Conservation (phyloP, 1,284 basidiomycete genomes). For the Xerocomus amazonicus region DNA sequence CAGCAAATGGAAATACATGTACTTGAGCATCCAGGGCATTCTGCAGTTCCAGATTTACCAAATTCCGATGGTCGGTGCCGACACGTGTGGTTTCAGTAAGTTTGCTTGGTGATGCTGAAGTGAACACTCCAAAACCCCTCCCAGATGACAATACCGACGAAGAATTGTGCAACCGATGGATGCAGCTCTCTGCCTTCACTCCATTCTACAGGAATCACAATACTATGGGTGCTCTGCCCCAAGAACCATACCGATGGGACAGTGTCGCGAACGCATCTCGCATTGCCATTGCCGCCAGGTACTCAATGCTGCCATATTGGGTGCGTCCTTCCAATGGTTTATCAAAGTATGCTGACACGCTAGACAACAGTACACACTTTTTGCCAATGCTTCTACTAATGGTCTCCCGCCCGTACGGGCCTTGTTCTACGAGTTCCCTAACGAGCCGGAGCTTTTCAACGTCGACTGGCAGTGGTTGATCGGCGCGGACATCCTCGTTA, state of each 20-base stretch:
- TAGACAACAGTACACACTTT: conserved; percentile 59
- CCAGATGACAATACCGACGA: conserved; percentile 70
- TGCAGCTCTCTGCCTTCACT: conserved; percentile 73
- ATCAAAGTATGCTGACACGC: conserved; percentile 24
- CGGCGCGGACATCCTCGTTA: conserved; percentile 66
- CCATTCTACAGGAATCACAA: conserved; percentile 77
- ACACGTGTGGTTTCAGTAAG: conserved; percentile 64
- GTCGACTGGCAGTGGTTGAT: conserved; percentile 71
- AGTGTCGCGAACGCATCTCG: conserved; percentile 70
- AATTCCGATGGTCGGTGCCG: conserved; percentile 75
- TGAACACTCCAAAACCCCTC: conserved; percentile 3
- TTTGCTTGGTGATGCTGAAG: conserved; percentile 6
- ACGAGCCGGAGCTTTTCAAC: conserved; percentile 60
- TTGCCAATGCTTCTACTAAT: conserved; percentile 58
- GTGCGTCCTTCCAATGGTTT: conserved; percentile 36
- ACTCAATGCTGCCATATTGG: conserved; percentile 73
- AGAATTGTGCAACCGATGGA: conserved; percentile 80
- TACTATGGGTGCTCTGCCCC: conserved; percentile 51
- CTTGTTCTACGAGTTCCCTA: conserved; percentile 73
- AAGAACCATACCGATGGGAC: conserved; percentile 76
- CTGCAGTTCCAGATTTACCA: conserved; percentile 77
- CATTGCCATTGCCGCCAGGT: conserved; percentile 65
- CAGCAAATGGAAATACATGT: conserved; percentile 61
- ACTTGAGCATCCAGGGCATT: conserved; percentile 58
- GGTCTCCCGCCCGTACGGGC: conserved; percentile 71